A percentile compares a stretch with the other conserved stretches of the same genome.
These are phyloP conservation scores for Dorcoceras hygrometricum DNA, from an alignment of 257 asterid genomes.

Conservation along the genomic window DNA sequence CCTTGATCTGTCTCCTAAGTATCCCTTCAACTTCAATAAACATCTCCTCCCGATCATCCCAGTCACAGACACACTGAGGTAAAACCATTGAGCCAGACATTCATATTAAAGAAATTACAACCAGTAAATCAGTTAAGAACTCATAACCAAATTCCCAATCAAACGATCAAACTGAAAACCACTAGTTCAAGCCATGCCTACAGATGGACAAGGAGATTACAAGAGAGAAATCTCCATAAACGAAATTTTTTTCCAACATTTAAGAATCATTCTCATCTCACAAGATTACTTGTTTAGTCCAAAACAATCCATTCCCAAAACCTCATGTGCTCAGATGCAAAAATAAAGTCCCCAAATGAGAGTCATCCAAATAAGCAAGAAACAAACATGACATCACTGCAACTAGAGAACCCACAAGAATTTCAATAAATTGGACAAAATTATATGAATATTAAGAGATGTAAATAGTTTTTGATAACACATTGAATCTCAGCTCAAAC, in stretches of 20 bases:
- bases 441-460: neutral
- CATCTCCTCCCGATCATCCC: slow-evolving; percentile 96
- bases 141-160: slow-evolving; percentile 3
- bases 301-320: too few relatives aligned
- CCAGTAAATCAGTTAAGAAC: neutral
- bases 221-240: neutral
- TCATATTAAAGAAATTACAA: slow-evolving; percentile 10
- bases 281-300: too few relatives aligned
- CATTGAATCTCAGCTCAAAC: slow-evolving; percentile 7
- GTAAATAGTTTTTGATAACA: slow-evolving; percentile 11
- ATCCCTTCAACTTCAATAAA: slow-evolving; percentile 90
- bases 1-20: slow-evolving; percentile 94
- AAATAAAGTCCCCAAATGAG: neutral
- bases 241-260: neutral
- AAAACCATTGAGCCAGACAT: slow-evolving; percentile 22
- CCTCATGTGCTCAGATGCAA: too few relatives aligned
- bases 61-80: slow-evolving; percentile 88
- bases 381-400: slow-evolving; percentile 1
- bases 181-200: neutral
- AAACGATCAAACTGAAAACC: neutral
- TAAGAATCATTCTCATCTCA: neutral
- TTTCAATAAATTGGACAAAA: neutral
- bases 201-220: neutral
- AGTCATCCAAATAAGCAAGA: slow-evolving; percentile 3
- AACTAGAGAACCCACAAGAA: slow-evolving; percentile 20